Evolutionary conservation across 208 protist genomes (phyloP), one percentile per base, ranked within the genome.

Genomic region (Wallacemonas sp.): DNA sequence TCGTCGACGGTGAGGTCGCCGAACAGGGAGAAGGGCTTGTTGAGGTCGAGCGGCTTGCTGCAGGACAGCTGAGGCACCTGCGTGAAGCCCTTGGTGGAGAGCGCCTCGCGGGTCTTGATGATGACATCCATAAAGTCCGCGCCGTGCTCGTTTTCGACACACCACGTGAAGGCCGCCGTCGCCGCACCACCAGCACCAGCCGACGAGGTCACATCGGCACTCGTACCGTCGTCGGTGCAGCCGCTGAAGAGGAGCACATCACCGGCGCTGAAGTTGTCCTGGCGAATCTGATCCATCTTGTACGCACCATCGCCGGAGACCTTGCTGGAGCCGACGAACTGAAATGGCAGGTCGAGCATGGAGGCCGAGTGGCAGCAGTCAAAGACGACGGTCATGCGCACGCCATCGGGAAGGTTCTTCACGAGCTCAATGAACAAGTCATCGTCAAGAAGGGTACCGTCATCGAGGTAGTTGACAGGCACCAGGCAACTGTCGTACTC

Each of bases 321-420:
- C 29, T 57, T 66, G 7, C 64, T 68, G 20, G 55, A 61, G 11
- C 75, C 88, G 16, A 92, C 78, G 76, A 94, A 97, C 45, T 73
- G 82, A 72, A 93, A 97, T 14, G 92, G 92, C 26, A 97, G 81
- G 66, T 97, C 93, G n/a, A 97, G 79, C 73, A 95, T 81, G 3
- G 88, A 87, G 45, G 90, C 93, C 3, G 86, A 95, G 77, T 98
- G 95, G 64, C 95, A 98, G 74, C 93, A 97, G 72, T 98, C 95
- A 72, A 98, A 98, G 49, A 97, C 83, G 36, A 82, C 84, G 14
- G 93, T 97, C 86, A 98, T 84, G 57, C 88, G 84, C 48, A 87
- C 82, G 7, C 90, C 92, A 1, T 72, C 39, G 14, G 93, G 93
- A 2, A 98, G 82, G 16, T 67, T 70, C 12, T 67, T 67, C 0